A percentile compares a stretch with the other conserved stretches of the same genome.
Conservation (phyloP, 2,329 filamentous ascomycete genomes). For the Hymenoscyphus occultus region DNA sequence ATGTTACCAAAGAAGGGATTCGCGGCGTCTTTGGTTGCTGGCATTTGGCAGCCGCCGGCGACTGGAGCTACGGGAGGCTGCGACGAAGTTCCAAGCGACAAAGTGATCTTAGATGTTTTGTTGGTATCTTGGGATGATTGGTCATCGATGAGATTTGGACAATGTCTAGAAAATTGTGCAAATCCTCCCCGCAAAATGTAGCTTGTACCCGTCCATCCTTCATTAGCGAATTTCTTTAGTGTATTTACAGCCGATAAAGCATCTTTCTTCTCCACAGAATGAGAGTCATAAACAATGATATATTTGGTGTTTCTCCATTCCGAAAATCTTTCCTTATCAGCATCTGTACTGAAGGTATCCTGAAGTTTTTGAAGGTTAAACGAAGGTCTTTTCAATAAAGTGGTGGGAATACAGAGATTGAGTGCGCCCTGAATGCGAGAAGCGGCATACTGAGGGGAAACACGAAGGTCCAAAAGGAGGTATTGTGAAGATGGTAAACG, state of each 20-base stretch:
- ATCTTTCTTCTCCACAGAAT: slow-evolving; percentile 75
- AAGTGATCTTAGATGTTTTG: slow-evolving; percentile 42
- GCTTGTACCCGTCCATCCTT: slow-evolving; percentile 73
- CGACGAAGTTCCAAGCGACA: slow-evolving; percentile 47
- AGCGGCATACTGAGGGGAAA: slow-evolving; percentile 75
- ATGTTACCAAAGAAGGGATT: slow-evolving; percentile 97
- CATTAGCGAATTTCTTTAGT: slow-evolving; percentile 85
- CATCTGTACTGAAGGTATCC: slow-evolving; percentile 75
- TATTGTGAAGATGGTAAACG: slow-evolving; percentile 38
- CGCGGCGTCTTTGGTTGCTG: slow-evolving; percentile 61
- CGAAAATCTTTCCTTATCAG: slow-evolving; percentile 69
- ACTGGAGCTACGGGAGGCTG: slow-evolving; percentile 64
- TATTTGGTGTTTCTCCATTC: slow-evolving; percentile 70
- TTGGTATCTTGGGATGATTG: slow-evolving; percentile 38
- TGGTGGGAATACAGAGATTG: slow-evolving; percentile 93
- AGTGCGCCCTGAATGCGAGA: slow-evolving; percentile 77
- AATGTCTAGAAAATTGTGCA: slow-evolving; percentile 64
- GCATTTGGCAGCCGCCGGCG: slow-evolving; percentile 86
- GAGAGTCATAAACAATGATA: slow-evolving; percentile 84
- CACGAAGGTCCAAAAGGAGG: slow-evolving; percentile 79
- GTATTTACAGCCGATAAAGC: slow-evolving; percentile 79
- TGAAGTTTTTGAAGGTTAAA: slow-evolving; percentile 86
- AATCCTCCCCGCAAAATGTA: slow-evolving; percentile 83
- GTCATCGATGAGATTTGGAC: slow-evolving; percentile 61
- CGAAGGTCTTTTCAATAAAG: slow-evolving; percentile 82